Evolutionary conservation across 345 rosid species (phyloP), one percentile per base, ranked within the genome.

Genomic region (Tarenaya hassleriana): DNA sequence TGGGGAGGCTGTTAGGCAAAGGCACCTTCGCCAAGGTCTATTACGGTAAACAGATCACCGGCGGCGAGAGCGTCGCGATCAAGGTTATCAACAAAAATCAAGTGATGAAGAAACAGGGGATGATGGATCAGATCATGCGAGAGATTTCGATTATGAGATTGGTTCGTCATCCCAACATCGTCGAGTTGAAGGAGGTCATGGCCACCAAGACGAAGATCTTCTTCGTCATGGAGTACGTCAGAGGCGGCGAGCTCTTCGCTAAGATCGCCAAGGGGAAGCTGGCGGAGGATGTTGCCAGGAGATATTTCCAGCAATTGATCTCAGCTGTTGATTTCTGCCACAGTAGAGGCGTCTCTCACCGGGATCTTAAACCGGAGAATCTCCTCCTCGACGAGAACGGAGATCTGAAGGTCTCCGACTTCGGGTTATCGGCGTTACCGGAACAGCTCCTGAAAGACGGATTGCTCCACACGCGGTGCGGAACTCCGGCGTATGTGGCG

Each of bases 21-120:
- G 97, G 97, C 1, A 83, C 90, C 34, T 86, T 86, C 68, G 95
- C 95, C 0, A 89, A 89, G 47, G 97, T 89, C 0, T 81, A 79
- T 21, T 61, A 78, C 34, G 94, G 82, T 7, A 78, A 74, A 21
- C 56, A 74, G 3, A 42, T 81, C 5, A 55, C 41, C 6, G 41
- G 62, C 3, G 77, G 72, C 0, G 82, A 75, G 34, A 52, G 74
- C 43, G 94, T 83, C 7, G 97, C 95, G 0, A 71, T 89, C 21
- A 86, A 89, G 58, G 66, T 86, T 20, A 72, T 89, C 41, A 69
- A 67, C 64, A 89, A 89, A 39, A 74, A 77, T 6, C 78, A 55
- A 0, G 79, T 76, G 8, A 0, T 60, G 15, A 77, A 71, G 18
- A 66, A 49, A 31, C 71, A 71, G 8, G 74, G 79, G 0, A 70